Evolutionary conservation across 192 early-diverging fungal genomes (phyloP).

Genomic region (Pilobolus umbonatus): DNA sequence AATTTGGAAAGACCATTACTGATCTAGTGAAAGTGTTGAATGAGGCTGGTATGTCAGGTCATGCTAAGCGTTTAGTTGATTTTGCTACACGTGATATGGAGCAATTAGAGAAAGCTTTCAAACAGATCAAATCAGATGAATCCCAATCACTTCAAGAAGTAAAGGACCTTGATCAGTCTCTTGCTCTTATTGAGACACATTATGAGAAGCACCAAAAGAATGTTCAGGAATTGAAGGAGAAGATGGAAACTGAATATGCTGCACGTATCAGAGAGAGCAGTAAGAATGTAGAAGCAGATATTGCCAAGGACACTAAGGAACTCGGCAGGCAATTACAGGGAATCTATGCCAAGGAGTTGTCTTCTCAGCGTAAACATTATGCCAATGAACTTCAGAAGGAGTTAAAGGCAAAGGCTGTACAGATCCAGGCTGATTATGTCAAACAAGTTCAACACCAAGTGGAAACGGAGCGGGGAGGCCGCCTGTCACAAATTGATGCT

Average conservation of each 20-base stretch:
- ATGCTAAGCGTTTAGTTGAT: conserved; percentile 54
- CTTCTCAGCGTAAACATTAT: conserved; percentile 14
- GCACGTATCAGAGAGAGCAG: conserved; percentile 45
- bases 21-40: conserved; percentile 22
- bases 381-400: conserved; percentile 45
- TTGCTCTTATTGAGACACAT: conserved; percentile 12
- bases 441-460: conserved; percentile 73
- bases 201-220: conserved; percentile 53
- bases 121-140: conserved; percentile 40
- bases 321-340: conserved; percentile 8
- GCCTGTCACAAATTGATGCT: conserved; percentile 80
- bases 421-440: conserved; percentile 69
- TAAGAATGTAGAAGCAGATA: conserved; percentile 27
- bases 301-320: conserved; percentile 13
- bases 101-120: conserved; percentile 39
- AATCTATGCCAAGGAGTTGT: conserved; percentile 8
- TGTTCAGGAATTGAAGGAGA: conserved; percentile 44
- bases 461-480: conserved; percentile 85
- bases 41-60: conserved; percentile 36
- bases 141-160: conserved; percentile 28
- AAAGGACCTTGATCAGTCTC: conserved; percentile 26
- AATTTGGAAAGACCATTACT: conserved; percentile 27
- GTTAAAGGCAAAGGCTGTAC: conserved; percentile 57
- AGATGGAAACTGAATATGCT: conserved; percentile 41
- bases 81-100: conserved; percentile 51